A percentile compares a stretch with the other conserved stretches of the same genome.
phyloP scores from a whole-genome alignment of 495 filamentous ascomycete genomes.

The Xylaria nigripes region DNA sequence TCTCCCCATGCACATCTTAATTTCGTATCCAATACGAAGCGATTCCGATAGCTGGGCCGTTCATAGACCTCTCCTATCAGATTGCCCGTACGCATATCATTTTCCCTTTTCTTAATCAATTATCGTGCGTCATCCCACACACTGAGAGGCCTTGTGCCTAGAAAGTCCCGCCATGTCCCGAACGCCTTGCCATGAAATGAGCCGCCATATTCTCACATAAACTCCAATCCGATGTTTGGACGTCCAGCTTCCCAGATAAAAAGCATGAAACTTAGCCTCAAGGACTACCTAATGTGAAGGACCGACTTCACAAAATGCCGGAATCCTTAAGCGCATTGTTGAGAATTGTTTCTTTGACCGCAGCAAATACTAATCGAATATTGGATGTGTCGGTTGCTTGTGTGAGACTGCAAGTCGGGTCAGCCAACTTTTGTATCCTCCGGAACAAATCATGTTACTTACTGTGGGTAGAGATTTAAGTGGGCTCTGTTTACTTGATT shows the following conservation, averaged over 20 bases:
- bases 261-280: neutral
- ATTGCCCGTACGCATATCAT: neutral
- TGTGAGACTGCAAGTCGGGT: constrained; percentile 59
- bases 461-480: constrained; percentile 97
- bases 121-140: constrained; percentile 17
- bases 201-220: constrained; percentile 16
- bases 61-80: constrained; percentile 2
- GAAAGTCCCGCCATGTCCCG: constrained; percentile 12
- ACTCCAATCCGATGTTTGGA: constrained; percentile 27
- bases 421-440: constrained; percentile 20
- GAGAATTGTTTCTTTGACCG: constrained; percentile 96
- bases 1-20: neutral
- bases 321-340: constrained; percentile 98
- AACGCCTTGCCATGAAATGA: constrained; percentile 26
- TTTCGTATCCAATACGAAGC: neutral
- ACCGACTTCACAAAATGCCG: constrained; percentile 65
- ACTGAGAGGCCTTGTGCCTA: constrained; percentile 17
- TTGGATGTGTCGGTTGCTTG: constrained; percentile 99
- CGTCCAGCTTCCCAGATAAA: constrained; percentile 5
- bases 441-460: constrained; percentile 33
- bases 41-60: neutral
- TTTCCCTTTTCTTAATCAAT: constrained; percentile 14
- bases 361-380: constrained; percentile 93
- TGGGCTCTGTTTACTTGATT: constrained; percentile 97
- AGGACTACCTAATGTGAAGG: constrained; percentile 1